A percentile compares a stretch with the other conserved stretches of the same genome.
phyloP scores from a whole-genome alignment of 306 rosid species.

The Begonia loranthoides region DNA sequence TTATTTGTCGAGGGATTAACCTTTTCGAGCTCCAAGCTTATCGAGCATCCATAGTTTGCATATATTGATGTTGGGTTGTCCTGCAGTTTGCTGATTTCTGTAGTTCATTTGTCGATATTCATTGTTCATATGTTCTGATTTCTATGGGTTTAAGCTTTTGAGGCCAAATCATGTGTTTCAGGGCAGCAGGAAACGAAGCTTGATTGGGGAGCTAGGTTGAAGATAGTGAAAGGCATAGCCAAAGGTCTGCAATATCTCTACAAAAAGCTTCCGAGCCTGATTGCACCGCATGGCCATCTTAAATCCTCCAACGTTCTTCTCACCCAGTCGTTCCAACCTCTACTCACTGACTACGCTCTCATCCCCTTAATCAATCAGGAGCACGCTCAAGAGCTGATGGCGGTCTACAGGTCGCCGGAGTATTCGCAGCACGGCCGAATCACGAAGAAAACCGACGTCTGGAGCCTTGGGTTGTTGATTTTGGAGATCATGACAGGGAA shows the following conservation, averaged over 20 bases:
- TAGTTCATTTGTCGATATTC: too few relatives aligned
- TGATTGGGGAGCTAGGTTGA: slow-evolving; percentile 67
- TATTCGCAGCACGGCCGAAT: slow-evolving; percentile 49
- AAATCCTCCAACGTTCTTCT: slow-evolving; percentile 81
- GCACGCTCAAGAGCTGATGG: slow-evolving; percentile 51
- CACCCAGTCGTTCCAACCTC: slow-evolving; percentile 39
- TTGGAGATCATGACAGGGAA: slow-evolving; percentile 62
- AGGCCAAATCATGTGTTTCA: too few relatives aligned
- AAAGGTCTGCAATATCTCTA: slow-evolving; percentile 56
- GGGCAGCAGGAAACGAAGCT: slow-evolving; percentile 22
- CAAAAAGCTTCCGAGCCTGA: slow-evolving; percentile 57
- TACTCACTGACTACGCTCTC: slow-evolving; percentile 65
- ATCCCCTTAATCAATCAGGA: slow-evolving; percentile 74
- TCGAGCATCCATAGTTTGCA: too few relatives aligned
- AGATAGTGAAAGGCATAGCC: slow-evolving; percentile 65
- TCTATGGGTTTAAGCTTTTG: too few relatives aligned
- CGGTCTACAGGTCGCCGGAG: slow-evolving; percentile 69
- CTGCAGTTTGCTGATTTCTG: too few relatives aligned
- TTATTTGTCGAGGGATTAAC: too few relatives aligned
- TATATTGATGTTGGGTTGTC: too few relatives aligned
- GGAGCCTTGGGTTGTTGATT: slow-evolving; percentile 72
- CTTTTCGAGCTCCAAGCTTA: too few relatives aligned
- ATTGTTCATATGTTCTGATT: too few relatives aligned
- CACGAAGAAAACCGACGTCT: slow-evolving; percentile 76
- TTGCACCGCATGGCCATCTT: slow-evolving; percentile 76